These are phyloP conservation scores for Rasamsonia emersonii DNA, from an alignment of 2,329 filamentous ascomycete species.

Conservation along the genomic window DNA sequence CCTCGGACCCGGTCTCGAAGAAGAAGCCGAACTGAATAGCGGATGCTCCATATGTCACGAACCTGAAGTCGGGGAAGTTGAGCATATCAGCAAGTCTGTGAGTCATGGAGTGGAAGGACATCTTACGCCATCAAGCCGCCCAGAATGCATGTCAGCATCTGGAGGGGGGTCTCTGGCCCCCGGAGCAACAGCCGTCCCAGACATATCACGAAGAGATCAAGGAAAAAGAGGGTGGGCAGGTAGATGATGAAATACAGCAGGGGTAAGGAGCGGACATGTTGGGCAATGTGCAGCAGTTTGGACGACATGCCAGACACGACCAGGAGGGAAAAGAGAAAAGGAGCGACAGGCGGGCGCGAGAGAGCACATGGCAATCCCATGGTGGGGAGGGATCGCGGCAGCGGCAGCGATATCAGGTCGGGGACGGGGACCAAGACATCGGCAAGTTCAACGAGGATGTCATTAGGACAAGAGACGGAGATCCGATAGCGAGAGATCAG, in stretches of 20 bases:
- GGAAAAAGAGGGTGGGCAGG: constrained; percentile 29
- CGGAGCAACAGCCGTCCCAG: constrained; percentile 21
- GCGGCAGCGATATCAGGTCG: too few species aligned
- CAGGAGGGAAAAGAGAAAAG: constrained; percentile 22
- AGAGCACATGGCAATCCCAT: too few species aligned
- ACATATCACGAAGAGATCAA: constrained; percentile 25
- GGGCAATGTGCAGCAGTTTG: constrained; percentile 25
- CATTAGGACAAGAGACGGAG: too few species aligned
- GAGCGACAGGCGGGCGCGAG: constrained; percentile 13
- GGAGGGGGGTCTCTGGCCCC: constrained; percentile 13
- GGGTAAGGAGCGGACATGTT: constrained; percentile 24
- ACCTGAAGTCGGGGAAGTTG: constrained; percentile 11
- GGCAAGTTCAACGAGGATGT: too few species aligned
- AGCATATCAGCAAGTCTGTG: constrained; percentile 5
- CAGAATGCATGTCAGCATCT: constrained; percentile 16
- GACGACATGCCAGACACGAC: constrained; percentile 24
- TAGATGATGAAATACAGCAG: constrained; percentile 27
- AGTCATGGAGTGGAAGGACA: constrained; percentile 2
- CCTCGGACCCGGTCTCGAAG: constrained; percentile 31
- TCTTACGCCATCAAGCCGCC: constrained; percentile 24
- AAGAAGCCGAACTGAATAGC: constrained; percentile 32
- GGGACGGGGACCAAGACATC: too few species aligned
- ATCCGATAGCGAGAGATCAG: too few species aligned
- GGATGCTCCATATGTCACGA: constrained; percentile 23
- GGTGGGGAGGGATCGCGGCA: too few species aligned